A percentile compares a stretch with the other conserved stretches of the same genome.
Conservation (phyloP, 352 stramenopile species). For the Phytophthora litchii region DNA sequence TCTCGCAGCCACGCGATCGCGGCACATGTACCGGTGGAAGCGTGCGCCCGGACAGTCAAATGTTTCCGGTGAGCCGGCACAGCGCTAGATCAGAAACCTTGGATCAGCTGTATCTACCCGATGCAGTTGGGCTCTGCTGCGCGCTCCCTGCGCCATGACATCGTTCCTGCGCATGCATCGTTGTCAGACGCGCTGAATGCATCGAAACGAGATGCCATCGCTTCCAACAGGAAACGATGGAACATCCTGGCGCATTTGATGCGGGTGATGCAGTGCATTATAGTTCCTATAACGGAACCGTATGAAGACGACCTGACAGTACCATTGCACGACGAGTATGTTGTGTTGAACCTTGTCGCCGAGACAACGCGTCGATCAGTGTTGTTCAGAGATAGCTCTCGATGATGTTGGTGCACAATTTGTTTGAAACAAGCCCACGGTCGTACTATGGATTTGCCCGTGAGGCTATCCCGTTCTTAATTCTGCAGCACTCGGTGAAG, state of each 20-base stretch:
- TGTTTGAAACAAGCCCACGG: too few species aligned
- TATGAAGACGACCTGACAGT: background rate
- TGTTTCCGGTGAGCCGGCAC: slow-evolving; percentile 5
- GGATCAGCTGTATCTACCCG: slow-evolving; percentile 31
- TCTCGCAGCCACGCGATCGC: slow-evolving; percentile 15
- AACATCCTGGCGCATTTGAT: too few species aligned
- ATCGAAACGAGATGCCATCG: slow-evolving; percentile 10
- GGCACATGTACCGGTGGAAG: slow-evolving; percentile 24
- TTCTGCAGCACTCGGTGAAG: background rate
- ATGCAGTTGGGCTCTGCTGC: slow-evolving; percentile 1
- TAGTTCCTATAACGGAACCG: too few species aligned
- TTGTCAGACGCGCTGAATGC: slow-evolving; percentile 19
- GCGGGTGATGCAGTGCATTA: too few species aligned
- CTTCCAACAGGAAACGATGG: too few species aligned
- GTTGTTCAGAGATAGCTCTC: background rate
- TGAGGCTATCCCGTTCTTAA: slow-evolving; percentile 7
- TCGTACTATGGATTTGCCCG: background rate
- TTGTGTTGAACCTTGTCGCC: background rate
- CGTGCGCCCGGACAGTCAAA: slow-evolving; percentile 22
- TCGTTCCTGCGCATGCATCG: background rate
- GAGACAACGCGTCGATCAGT: background rate
- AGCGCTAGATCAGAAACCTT: slow-evolving; percentile 23
- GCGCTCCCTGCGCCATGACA: background rate
- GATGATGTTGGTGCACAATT: background rate
- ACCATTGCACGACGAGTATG: background rate